Evolutionary conservation across 352 stramenopile species (phyloP), one percentile per base, ranked within the genome.

Genomic region (Globisporangium takayamanum): DNA sequence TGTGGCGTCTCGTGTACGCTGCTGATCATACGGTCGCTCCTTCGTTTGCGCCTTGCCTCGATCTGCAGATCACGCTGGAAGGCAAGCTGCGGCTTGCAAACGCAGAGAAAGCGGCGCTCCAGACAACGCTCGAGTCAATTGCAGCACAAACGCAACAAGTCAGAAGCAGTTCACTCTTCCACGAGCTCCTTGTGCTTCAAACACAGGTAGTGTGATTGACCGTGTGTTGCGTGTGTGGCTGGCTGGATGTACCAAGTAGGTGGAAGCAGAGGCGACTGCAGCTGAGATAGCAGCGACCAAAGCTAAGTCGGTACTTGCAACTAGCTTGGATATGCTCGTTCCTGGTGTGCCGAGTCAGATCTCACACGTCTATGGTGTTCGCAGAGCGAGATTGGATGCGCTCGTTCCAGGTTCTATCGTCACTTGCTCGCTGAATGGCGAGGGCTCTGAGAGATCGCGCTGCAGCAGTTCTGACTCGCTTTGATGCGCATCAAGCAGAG

Each of bases 201-300:
- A n/a, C 39, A 14, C 11, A 45, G 7, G 39, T 18, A 8, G 2
- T 14, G 2, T 33, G 44, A 53, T 1, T 14, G 10, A 20, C 28
- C n/a, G 10, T 10, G n/a, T 18, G 8, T 25, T 18, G 33, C 28
- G 7, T 7, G 11, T 53, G 30, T n/a, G 15, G 10, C 25, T 44
- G 3, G 26, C 1, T 36, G 14, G 12, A n/a, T 46, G 44, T 14
- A 37, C n/a, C 16, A 28, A 22, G 16, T 20, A 64, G 59, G 16
- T 64, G 52, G 20, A 64, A 33, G 25, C 22, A 49, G 46, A 66
- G 46, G 25, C 30, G n/a, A 53, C 37, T 26, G 59, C 51, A 44
- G 48, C 50, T 4, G 10, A 53, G 39, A 30, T 20, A 8, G 10
- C 18, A 5, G 33, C 50, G 48, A 39, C 42, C 15, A 44, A 22